Percentiles rank a stretch among this genome's conserved stretches.
Conservation (phyloP, 1,284 basidiomycete species). For the Moniliophthora roreri region DNA sequence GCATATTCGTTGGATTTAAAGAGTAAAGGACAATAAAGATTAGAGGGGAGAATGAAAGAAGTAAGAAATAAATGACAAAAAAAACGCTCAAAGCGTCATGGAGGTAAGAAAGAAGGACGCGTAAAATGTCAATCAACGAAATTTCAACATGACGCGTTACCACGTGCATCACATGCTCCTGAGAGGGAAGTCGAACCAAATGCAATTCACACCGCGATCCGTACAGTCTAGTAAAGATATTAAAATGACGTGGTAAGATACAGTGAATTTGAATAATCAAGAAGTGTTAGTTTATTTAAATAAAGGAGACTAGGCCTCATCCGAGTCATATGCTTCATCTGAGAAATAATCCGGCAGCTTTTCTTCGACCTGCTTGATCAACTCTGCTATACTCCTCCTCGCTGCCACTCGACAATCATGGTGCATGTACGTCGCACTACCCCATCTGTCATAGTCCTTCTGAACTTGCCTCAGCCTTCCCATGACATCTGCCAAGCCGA, state of each 20-base stretch:
- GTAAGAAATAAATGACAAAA: no score
- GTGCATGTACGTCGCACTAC: slow-evolving; percentile 71
- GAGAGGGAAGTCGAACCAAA: no score
- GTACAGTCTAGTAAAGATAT: no score
- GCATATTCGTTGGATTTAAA: slow-evolving; percentile 1
- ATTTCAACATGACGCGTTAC: no score
- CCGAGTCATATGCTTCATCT: slow-evolving; percentile 22
- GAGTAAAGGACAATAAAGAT: not conserved
- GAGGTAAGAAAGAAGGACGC: no score
- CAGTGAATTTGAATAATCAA: not conserved
- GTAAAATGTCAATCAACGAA: no score
- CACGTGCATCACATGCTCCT: no score
- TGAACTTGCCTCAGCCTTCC: slow-evolving; percentile 58
- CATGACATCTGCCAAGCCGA: slow-evolving; percentile 60
- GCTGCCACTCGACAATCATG: slow-evolving; percentile 62
- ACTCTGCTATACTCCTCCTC: slow-evolving; percentile 50
- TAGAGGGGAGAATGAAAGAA: no score
- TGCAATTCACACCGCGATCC: no score
- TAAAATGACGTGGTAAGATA: no score
- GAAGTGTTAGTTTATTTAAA: not conserved
- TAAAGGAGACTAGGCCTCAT: not conserved
- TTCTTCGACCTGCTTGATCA: slow-evolving; percentile 54
- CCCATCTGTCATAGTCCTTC: slow-evolving; percentile 66
- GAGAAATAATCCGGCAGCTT: slow-evolving; percentile 60
- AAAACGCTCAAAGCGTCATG: no score